Conservation (phyloP, 225 moss, liverwort and hornwort genomes). For the Marchantia paleacea region DNA sequence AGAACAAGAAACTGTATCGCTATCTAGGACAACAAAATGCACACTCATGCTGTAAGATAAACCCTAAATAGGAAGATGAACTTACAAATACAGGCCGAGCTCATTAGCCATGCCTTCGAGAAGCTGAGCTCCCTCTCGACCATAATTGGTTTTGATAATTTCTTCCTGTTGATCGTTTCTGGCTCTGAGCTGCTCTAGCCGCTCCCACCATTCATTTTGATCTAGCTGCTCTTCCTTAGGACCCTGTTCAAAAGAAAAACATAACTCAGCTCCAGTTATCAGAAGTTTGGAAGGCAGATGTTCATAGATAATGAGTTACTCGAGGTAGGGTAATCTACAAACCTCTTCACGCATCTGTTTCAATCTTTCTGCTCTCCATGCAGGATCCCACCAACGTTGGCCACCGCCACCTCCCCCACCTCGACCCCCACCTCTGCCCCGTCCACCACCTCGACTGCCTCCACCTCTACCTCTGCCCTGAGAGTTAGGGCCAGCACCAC, state of each 20-base stretch:
- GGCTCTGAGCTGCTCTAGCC: slow-evolving; percentile 66
- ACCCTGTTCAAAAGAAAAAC: slow-evolving; percentile 45
- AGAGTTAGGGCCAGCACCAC: slow-evolving; percentile 43
- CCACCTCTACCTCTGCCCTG: slow-evolving; percentile 53
- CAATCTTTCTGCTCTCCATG: slow-evolving; percentile 88
- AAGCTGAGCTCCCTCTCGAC: slow-evolving; percentile 75
- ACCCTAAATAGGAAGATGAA: neutral
- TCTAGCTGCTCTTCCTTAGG: slow-evolving; percentile 70
- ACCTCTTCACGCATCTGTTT: slow-evolving; percentile 91
- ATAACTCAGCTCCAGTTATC: neutral
- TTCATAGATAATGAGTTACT: neutral
- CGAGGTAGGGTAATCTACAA: slow-evolving; percentile 1
- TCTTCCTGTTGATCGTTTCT: slow-evolving; percentile 83
- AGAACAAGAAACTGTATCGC: neutral
- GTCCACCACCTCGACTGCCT: slow-evolving; percentile 47
- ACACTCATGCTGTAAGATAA: neutral
- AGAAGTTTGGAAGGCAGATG: neutral
- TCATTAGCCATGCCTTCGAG: slow-evolving; percentile 69
- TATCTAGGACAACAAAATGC: neutral
- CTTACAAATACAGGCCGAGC: slow-evolving; percentile 91
- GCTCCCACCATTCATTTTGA: slow-evolving; percentile 93
- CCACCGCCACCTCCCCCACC: slow-evolving; percentile 54
- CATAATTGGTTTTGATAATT: slow-evolving; percentile 84
- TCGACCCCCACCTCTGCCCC: slow-evolving; percentile 44
- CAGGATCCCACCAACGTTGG: slow-evolving; percentile 99